A percentile compares a stretch with the other conserved stretches of the same genome.
Evolutionary conservation across 371 early-diverging fungal species (phyloP).

Genomic region (Amoeboaphelidium occidentale): DNA sequence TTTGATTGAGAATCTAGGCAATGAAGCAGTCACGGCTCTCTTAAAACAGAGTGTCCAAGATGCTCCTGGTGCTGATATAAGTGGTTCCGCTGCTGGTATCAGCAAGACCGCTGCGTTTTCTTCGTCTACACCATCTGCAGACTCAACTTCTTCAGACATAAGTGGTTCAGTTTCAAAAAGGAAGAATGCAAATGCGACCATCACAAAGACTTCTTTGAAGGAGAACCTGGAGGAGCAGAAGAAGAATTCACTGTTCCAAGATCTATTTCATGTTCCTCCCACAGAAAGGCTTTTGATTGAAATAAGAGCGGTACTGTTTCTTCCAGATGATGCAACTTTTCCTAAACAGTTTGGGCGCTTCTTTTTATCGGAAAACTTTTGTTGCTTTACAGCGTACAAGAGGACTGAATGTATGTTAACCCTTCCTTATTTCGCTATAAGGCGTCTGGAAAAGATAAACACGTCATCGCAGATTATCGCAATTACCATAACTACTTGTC

Average conservation of each 20-base stretch:
- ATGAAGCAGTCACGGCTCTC: conserved; percentile 18
- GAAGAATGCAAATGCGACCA: no score
- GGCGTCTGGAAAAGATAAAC: conserved; percentile 56
- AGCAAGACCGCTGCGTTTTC: neutral
- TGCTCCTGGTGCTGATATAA: neutral
- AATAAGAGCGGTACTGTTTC: conserved; percentile 14
- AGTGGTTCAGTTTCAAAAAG: no score
- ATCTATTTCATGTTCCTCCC: conserved; percentile 35
- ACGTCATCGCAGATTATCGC: conserved; percentile 14
- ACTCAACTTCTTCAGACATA: no score
- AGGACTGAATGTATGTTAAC: conserved; percentile 33
- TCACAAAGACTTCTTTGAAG: conserved; percentile 10
- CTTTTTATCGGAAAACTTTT: conserved; percentile 51
- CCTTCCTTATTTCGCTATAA: conserved; percentile 65
- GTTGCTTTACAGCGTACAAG: conserved; percentile 43
- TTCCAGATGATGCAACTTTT: conserved; percentile 13
- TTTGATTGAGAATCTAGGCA: conserved; percentile 62
- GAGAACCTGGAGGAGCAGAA: conserved; percentile 35
- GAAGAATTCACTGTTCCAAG: conserved; percentile 45
- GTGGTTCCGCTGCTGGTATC: neutral
- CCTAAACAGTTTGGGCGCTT: conserved; percentile 27
- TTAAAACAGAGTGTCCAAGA: neutral
- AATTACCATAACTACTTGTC: conserved; percentile 32
- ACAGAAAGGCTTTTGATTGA: conserved; percentile 33
- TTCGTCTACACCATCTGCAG: neutral